A percentile compares a stretch with the other conserved stretches of the same genome.
These are phyloP conservation scores for Strobilomyces dryophilus DNA, from an alignment of 768 basidiomycete species.

Conservation along the genomic window DNA sequence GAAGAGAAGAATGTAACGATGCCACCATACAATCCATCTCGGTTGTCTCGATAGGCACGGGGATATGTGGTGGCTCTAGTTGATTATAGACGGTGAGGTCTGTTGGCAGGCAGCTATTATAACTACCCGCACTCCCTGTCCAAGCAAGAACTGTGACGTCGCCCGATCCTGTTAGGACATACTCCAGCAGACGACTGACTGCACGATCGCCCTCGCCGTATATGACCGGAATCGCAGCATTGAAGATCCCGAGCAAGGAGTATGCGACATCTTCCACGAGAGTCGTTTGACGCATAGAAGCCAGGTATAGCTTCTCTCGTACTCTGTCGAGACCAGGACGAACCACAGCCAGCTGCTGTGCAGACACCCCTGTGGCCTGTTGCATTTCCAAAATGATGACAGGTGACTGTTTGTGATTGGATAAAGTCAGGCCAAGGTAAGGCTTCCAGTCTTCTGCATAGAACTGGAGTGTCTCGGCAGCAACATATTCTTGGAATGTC, in stretches of 20 bases:
- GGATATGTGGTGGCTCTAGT: slow-evolving; percentile 2
- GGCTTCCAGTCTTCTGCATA: too few species aligned
- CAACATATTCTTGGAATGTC: not conserved
- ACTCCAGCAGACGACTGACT: not conserved
- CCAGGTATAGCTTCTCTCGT: not conserved
- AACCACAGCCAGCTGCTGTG: not conserved
- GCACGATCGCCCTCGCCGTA: not conserved
- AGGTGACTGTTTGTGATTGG: too few species aligned
- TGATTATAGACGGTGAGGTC: slow-evolving; percentile 3
- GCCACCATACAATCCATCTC: not conserved
- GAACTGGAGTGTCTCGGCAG: not conserved
- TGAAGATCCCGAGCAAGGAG: not conserved
- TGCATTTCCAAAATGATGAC: not conserved
- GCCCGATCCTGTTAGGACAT: slow-evolving; percentile 1
- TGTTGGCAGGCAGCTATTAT: slow-evolving; percentile 2
- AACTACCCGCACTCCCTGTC: not conserved
- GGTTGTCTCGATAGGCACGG: not conserved
- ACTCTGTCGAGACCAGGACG: not conserved
- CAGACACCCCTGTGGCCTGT: not conserved
- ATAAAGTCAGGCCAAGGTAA: too few species aligned
- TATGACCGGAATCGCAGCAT: not conserved
- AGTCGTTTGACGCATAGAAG: not conserved
- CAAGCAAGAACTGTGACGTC: not conserved
- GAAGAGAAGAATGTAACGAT: not conserved
- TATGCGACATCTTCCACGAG: slow-evolving; percentile 1